A percentile compares a stretch with the other conserved stretches of the same genome.
Evolutionary conservation across 768 basidiomycete species (phyloP).

Genomic region (Rhizopogon rudus): DNA sequence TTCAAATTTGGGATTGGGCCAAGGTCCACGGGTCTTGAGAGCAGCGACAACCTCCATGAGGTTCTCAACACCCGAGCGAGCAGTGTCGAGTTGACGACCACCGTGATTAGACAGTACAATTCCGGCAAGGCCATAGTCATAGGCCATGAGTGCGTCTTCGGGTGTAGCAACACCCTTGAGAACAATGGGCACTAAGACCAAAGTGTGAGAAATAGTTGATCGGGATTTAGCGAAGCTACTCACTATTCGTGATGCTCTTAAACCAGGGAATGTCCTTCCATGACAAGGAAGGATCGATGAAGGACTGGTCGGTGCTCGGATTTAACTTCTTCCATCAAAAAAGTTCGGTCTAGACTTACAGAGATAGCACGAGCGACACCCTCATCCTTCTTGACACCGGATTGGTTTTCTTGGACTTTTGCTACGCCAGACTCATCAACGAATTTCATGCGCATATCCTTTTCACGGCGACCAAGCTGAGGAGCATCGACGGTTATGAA

Average conservation of each 20-base stretch:
- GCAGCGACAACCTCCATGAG: slow-evolving; percentile 79
- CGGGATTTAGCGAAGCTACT: background rate
- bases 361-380: slow-evolving; percentile 94
- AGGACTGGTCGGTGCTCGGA: slow-evolving; percentile 46
- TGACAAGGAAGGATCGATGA: slow-evolving; percentile 87
- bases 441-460: slow-evolving; percentile 97
- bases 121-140: slow-evolving; percentile 67
- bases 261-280: slow-evolving; percentile 73
- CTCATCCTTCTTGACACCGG: slow-evolving; percentile 72
- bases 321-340: background rate
- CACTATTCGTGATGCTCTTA: slow-evolving; percentile 69
- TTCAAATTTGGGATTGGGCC: slow-evolving; percentile 79
- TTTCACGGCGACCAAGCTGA: slow-evolving; percentile 90
- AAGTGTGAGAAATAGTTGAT: background rate
- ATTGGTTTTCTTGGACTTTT: slow-evolving; percentile 35
- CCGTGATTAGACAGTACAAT: slow-evolving; percentile 89
- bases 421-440: slow-evolving; percentile 39
- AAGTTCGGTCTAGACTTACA: slow-evolving; percentile 34
- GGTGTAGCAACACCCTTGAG: slow-evolving; percentile 67
- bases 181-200: slow-evolving; percentile 67
- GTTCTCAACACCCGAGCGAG: slow-evolving; percentile 87
- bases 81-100: slow-evolving; percentile 72
- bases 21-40: slow-evolving; percentile 65
- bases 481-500: slow-evolving; percentile 99
- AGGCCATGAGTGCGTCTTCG: slow-evolving; percentile 80